A percentile compares a stretch with the other conserved stretches of the same genome.
These are phyloP conservation scores for Diaporthe humulicola DNA, from an alignment of 2,329 filamentous ascomycete species.

Conservation along the genomic window DNA sequence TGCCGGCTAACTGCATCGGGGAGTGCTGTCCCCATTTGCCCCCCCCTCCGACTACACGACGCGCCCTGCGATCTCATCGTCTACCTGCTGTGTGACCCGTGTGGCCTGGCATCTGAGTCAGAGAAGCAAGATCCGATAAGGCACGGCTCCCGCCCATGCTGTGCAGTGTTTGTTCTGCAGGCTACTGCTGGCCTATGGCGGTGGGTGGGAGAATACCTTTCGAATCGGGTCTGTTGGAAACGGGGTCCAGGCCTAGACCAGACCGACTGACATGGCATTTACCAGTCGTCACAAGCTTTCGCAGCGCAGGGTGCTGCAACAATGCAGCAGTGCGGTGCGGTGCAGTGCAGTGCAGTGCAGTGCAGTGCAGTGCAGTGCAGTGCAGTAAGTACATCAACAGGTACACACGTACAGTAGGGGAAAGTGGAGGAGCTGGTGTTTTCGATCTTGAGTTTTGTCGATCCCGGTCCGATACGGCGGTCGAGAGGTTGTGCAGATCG, in stretches of 20 bases:
- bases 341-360: too few relatives aligned
- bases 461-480: conserved; percentile 27
- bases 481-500: conserved; percentile 24
- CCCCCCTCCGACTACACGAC: neutral
- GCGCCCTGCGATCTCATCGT: neutral
- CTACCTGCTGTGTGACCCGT: neutral
- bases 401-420: neutral
- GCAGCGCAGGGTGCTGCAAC: neutral
- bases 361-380: too few relatives aligned
- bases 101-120: neutral
- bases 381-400: neutral
- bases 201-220: neutral
- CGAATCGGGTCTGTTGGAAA: neutral
- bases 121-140: conserved; percentile 3
- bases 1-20: neutral
- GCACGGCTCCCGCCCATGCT: neutral
- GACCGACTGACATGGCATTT: neutral
- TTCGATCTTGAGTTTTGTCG: conserved; percentile 28
- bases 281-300: neutral
- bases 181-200: too few relatives aligned
- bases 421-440: neutral
- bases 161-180: neutral
- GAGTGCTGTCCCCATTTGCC: neutral
- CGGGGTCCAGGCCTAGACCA: neutral
- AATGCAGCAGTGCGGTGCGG: neutral